Evolutionary conservation across 164 flowering plant species (phyloP).

Genomic region (Litsea cubeba): DNA sequence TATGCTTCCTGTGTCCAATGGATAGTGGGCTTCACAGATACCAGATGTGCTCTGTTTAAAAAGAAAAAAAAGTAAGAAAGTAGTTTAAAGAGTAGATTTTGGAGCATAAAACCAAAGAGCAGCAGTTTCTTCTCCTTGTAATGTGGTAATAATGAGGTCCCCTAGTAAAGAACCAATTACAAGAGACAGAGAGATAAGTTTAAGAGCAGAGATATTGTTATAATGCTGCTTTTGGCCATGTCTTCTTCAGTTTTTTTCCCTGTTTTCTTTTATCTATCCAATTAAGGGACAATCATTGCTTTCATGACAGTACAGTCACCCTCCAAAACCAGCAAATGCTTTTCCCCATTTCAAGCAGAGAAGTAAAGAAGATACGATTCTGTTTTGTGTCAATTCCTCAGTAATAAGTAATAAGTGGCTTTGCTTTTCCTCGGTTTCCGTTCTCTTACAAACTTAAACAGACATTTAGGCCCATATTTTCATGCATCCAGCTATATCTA

Average conservation of each 20-base stretch:
- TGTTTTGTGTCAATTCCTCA: neutral
- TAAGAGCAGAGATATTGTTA: neutral
- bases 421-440: neutral
- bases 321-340: neutral
- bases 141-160: neutral
- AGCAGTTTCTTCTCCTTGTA: neutral
- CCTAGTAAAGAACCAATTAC: neutral
- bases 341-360: neutral
- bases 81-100: no score
- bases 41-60: no score
- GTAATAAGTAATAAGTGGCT: neutral
- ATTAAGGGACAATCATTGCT: neutral
- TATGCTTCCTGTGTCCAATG: no score
- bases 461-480: no score
- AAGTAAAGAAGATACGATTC: neutral
- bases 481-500: neutral
- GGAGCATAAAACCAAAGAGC: no score
- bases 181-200: neutral
- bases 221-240: neutral
- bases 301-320: neutral
- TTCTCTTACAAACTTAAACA: neutral
- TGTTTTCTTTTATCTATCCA: neutral
- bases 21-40: no score
- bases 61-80: no score
- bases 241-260: neutral